Conservation (phyloP, 306 rosid species). For the Lotus japonicus region DNA sequence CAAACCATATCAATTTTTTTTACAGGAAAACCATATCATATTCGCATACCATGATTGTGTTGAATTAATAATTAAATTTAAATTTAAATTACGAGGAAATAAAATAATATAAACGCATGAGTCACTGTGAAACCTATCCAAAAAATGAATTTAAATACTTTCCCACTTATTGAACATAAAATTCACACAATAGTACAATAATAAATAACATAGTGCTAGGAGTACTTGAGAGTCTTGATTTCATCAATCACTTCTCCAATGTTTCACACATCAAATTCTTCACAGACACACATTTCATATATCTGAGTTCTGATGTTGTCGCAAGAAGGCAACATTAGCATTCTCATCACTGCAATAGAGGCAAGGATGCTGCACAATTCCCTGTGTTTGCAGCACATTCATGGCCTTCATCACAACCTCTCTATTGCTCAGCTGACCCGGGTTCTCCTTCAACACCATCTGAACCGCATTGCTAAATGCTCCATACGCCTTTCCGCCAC, state of each 20-base stretch:
- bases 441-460: conserved; percentile 33
- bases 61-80: no score
- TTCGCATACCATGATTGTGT: no score
- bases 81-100: no score
- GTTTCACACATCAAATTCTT: neutral
- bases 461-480: conserved; percentile 75
- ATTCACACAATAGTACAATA: neutral
- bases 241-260: neutral
- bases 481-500: conserved; percentile 59
- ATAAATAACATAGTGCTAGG: neutral
- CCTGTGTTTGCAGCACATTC: conserved; percentile 29
- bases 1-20: no score
- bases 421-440: conserved; percentile 33
- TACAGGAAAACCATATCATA: no score
- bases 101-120: no score
- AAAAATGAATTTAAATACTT: neutral
- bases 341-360: conserved; percentile 77
- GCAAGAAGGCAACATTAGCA: conserved; percentile 54
- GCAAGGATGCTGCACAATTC: conserved; percentile 64
- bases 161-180: conserved; percentile 11
- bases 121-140: no score
- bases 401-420: conserved; percentile 54
- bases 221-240: neutral
- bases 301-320: conserved; percentile 17
- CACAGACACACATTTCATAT: neutral